Evolutionary conservation across 345 rosid genomes (phyloP), one percentile per base, ranked within the genome.

Genomic region (Dipteronia dyeriana): DNA sequence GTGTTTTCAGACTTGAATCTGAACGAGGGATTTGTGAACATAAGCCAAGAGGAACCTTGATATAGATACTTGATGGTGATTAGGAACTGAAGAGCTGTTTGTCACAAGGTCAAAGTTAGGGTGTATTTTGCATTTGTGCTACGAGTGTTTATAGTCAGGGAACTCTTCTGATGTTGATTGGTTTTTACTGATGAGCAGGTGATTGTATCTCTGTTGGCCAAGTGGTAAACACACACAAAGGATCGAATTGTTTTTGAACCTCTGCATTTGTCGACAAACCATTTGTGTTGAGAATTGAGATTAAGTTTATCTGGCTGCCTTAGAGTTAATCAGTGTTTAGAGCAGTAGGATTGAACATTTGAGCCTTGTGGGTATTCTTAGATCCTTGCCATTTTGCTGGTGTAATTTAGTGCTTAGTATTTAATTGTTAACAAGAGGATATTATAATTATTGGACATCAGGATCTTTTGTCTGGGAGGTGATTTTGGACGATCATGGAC

Each of bases 171-270:
- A 74, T 69, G 12, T 79, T 19, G 12, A 60, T 73, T 38, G 31
- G 61, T 77, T 79, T 75, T 73, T 78, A 79, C 82, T 75, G 14
- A 49, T 80, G 80, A 81, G 68, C 84, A 80, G 84, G 80, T 75
- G 68, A 13, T 29, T 10, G 17, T 79, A 65, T 43, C 71, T 75
- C 71, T 72, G 26, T 57, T 79, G 68, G 57, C 72, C 68, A 17
- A 59, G 75, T 53, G 47, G 31, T 16, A 25, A 65, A 63, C 51
- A 2, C 51, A 2, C 51, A 8, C 13, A 66, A 41, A 73, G 66
- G 45, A 70, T 66, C 75, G 26, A 17, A 65, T 71, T 64, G 73
- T 20, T 29, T 47, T 65, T 31, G 22, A 74, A 56, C 54, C n/a
- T 74, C 79, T 56, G 67, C 81, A 71, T 80, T 78, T 73, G 75